Evolutionary conservation across 2,329 filamentous ascomycete genomes (phyloP), one percentile per base, ranked within the genome.

Genomic region (Calonectria pseudoreteaudii): DNA sequence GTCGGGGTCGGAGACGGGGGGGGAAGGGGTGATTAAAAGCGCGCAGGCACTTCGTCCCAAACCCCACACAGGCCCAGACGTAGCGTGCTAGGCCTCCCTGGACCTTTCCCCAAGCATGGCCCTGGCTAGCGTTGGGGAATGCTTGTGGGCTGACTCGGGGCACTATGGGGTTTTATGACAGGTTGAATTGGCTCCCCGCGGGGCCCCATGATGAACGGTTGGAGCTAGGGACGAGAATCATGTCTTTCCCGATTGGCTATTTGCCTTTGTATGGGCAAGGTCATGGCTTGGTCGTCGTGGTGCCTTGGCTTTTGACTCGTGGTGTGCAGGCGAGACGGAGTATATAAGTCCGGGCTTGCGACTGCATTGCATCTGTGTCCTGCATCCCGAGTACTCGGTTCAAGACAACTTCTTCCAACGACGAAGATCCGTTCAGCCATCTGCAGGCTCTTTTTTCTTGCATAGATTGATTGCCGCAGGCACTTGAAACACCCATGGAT

Each of bases 401-500:
- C 56, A 18, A 62, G 23, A 62, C 34, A 41, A 18, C 56, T 41
- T 26, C 56, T 47, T 47, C 44, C 7, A n/a, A 47, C 26, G n/a
- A 38, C 13, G 31, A 41, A 44, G 52, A 66, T 47, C 50, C 41
- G 13, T 18, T 36, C 20, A 23, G n/a, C 28, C 14, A 23, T 49
- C 66, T 36, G 14, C 16, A 50, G 38, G 23, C 47, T 18, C 23
- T 31, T 34, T 14, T 14, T 50, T 49, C 38, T 18, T 26, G 26
- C 18, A 38, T 28, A 36, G 36, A 26, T 62, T 34, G 36, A 41
- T 41, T 23, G n/a, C 5, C 2, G 44, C n/a, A 47, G 23, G 31
- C 20, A 60, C n/a, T 38, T 20, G 16, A 26, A 26, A n/a, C 56
- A 49, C 23, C 23, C 30, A 75, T 77, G 73, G 75, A 79, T 14